These are phyloP conservation scores for Magnusiomyces sp. DNA, from an alignment of 1,139 yeast species.

Conservation along the genomic window DNA sequence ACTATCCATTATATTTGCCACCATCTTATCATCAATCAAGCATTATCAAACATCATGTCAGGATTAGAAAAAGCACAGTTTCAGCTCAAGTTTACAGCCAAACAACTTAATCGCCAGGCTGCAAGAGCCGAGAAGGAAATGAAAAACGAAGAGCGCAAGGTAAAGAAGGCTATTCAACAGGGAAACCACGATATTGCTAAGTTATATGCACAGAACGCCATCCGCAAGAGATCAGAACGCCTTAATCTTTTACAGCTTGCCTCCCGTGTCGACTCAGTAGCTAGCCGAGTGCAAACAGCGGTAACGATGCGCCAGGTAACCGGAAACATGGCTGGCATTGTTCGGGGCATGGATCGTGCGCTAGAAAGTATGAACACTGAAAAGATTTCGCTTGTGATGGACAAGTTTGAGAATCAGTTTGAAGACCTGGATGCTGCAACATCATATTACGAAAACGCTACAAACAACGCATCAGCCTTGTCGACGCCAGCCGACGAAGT, in stretches of 20 bases:
- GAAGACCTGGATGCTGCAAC: constrained; percentile 94
- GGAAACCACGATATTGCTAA: constrained; percentile 92
- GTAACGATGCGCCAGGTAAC: constrained; percentile 94
- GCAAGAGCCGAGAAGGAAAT: constrained; percentile 87
- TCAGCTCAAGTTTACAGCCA: constrained; percentile 66
- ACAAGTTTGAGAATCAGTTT: constrained; percentile 90
- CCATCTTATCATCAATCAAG: not conserved
- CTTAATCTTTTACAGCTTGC: constrained; percentile 74
- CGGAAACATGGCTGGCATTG: constrained; percentile 87
- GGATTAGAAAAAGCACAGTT: constrained; percentile 15
- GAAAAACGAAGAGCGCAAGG: constrained; percentile 74
- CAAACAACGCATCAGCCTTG: constrained; percentile 80
- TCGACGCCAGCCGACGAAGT: constrained; percentile 94
- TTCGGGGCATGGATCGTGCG: constrained; percentile 93
- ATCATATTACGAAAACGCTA: constrained; percentile 84
- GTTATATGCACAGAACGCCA: constrained; percentile 92
- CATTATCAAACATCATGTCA: constrained; percentile 8
- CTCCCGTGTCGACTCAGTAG: constrained; percentile 90
- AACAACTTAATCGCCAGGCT: constrained; percentile 85
- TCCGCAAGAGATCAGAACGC: constrained; percentile 82
- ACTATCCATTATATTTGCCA: no score
- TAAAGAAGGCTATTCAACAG: constrained; percentile 74
- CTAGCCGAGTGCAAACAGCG: constrained; percentile 92
- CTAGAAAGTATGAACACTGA: constrained; percentile 94
- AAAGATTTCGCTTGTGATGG: constrained; percentile 85